Evolutionary conservation across 2,329 filamentous ascomycete species (phyloP), one percentile per base, ranked within the genome.

Genomic region (Lomentospora prolificans): DNA sequence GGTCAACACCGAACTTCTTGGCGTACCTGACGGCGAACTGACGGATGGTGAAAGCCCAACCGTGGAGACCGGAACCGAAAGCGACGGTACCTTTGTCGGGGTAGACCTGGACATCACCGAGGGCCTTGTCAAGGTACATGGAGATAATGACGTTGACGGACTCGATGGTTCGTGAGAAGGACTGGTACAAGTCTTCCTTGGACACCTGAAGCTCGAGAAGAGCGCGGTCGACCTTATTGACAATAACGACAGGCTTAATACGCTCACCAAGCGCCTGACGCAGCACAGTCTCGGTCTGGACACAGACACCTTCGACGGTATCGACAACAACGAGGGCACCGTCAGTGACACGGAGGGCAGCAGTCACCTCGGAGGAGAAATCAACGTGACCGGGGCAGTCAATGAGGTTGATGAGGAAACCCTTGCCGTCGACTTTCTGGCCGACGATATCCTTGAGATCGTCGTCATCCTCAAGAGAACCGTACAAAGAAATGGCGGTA

Each of bases 171-270:
- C 92, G 89, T 63, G 90, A 91, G 87, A 99, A 99, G 74, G 92
- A 96, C 83, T 97, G 92, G 86, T 96, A 99, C 65, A 99, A 81
- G 72, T 99, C 94, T 80, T 99, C 94, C 86, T 97, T 96, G 77
- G 84, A 86, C 71, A 96, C 86, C 82, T 99, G 94, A 63, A 99
- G 86, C 80, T 99, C 94, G 74, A 99, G 90, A 72, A 99, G 89
- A 78, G 94, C 91, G 80, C 94, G 92, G 74, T 99, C 94, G 76
- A 99, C 94, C 88, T 99, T 99, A 90, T 99, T 99, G 85, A 99
- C 96, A 78, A 96, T 88, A 73, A 96, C 85, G 70, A 99, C 92
- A 70, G 94, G 94, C 88, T 97, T 97, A 79, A 99, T 99, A 80
- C 94, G 92, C 86, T 99, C 94, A 85, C 90, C 89, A 67, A 99